These are phyloP conservation scores for Penicillium sp. DNA, from an alignment of 2,329 filamentous ascomycete species.

Conservation along the genomic window DNA sequence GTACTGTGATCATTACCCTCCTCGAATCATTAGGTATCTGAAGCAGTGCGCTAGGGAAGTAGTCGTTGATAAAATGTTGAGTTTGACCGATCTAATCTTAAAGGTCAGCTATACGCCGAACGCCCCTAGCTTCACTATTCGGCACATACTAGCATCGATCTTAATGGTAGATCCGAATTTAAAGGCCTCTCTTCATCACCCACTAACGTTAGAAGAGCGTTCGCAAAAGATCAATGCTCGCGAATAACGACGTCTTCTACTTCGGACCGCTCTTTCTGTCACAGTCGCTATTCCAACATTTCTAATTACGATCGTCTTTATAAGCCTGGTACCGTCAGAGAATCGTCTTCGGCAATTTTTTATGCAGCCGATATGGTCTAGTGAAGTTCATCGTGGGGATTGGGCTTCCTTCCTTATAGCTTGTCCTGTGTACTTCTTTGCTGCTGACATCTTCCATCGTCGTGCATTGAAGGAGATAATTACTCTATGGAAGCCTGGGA, in stretches of 20 bases:
- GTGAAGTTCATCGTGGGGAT: constrained; percentile 72
- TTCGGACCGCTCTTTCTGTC: constrained; percentile 72
- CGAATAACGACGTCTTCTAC: constrained; percentile 71
- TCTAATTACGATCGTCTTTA: constrained; percentile 58
- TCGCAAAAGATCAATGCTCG: constrained; percentile 72
- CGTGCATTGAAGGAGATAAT: constrained; percentile 77
- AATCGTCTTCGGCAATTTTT: constrained; percentile 67
- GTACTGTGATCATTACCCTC: constrained; percentile 73
- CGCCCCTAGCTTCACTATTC: neutral
- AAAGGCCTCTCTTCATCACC: constrained; percentile 72
- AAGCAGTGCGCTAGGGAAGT: constrained; percentile 55
- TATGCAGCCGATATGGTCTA: constrained; percentile 71
- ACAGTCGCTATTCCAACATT: constrained; percentile 49
- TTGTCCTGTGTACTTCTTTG: constrained; percentile 84
- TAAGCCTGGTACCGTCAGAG: constrained; percentile 72
- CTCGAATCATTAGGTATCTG: constrained; percentile 44
- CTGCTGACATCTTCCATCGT: constrained; percentile 81
- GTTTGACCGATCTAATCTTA: constrained; percentile 53
- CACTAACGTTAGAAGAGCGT: constrained; percentile 80
- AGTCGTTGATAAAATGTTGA: constrained; percentile 51
- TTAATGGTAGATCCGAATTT: constrained; percentile 60
- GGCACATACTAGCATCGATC: neutral
- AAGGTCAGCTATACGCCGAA: neutral
- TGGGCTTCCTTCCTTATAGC: constrained; percentile 79
- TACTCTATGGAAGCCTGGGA: constrained; percentile 76